Evolutionary conservation across 1,139 yeast species (phyloP).

Genomic region (Taphrina communis): DNA sequence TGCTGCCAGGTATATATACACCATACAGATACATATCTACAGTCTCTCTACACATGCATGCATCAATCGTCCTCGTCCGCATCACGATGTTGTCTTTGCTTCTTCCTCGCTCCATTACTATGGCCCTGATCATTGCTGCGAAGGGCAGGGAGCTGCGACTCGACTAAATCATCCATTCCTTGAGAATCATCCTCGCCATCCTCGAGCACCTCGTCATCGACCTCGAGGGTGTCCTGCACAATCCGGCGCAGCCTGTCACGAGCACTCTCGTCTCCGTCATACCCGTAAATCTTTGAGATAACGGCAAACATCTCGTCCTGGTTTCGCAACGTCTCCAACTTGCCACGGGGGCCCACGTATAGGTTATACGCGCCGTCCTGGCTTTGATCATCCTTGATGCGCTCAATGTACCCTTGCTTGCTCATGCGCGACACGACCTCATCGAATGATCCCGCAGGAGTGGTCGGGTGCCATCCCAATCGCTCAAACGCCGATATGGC

Average conservation of each 20-base stretch:
- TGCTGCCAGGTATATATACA: too few relatives aligned
- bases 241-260: constrained; percentile 14
- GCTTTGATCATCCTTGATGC: constrained; percentile 43
- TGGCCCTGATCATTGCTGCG: background rate
- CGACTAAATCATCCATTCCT: background rate
- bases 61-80: background rate
- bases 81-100: constrained; percentile 9
- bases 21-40: background rate
- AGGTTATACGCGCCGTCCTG: constrained; percentile 23
- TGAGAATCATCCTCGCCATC: constrained; percentile 35
- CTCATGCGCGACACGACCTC: constrained; percentile 43
- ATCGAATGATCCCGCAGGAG: constrained; percentile 42
- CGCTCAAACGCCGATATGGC: constrained; percentile 40
- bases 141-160: background rate
- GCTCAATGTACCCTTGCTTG: constrained; percentile 45
- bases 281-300: constrained; percentile 28
- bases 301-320: constrained; percentile 12
- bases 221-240: constrained; percentile 36
- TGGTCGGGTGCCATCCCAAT: constrained; percentile 36
- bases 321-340: constrained; percentile 29
- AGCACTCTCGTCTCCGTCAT: constrained; percentile 31
- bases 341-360: constrained; percentile 39
- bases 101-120: background rate
- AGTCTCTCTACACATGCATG: background rate
- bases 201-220: constrained; percentile 37